phyloP scores from a whole-genome alignment of 805 yeast genomes.

The Candida caryicola region DNA sequence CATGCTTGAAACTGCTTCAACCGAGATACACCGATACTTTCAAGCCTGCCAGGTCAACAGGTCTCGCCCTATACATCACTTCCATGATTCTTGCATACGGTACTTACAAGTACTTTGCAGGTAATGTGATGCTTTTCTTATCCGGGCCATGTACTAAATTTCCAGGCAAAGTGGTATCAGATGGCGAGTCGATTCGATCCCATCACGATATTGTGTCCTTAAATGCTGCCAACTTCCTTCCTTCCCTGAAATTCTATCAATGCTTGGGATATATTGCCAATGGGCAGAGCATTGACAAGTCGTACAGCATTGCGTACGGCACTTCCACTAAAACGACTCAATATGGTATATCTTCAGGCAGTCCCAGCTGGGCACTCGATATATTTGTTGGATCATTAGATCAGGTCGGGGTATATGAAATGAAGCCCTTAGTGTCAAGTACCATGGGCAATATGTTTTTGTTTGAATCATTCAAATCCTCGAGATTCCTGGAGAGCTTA shows the following conservation, averaged over 20 bases:
- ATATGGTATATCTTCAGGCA: slow-evolving; percentile 11
- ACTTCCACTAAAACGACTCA: slow-evolving; percentile 23
- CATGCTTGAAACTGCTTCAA: slow-evolving; percentile 12
- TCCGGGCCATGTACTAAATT: slow-evolving; percentile 39
- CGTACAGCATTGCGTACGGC: slow-evolving; percentile 14
- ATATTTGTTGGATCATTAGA: slow-evolving; percentile 38
- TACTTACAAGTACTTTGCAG: slow-evolving; percentile 22
- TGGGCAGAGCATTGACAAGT: slow-evolving; percentile 23
- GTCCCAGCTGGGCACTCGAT: slow-evolving; percentile 29
- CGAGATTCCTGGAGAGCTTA: slow-evolving; percentile 17
- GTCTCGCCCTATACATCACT: slow-evolving; percentile 30
- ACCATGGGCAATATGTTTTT: slow-evolving; percentile 34
- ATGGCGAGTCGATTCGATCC: slow-evolving; percentile 22
- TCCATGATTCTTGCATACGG: slow-evolving; percentile 19
- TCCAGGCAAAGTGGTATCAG: slow-evolving; percentile 35
- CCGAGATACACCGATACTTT: slow-evolving; percentile 25
- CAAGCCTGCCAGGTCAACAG: slow-evolving; percentile 35
- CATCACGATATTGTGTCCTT: slow-evolving; percentile 35
- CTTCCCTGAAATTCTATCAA: slow-evolving; percentile 28
- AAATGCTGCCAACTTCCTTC: slow-evolving; percentile 22
- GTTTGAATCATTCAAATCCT: slow-evolving; percentile 26
- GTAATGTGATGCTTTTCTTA: slow-evolving; percentile 28
- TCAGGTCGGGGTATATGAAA: slow-evolving; percentile 43
- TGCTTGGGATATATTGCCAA: slow-evolving; percentile 26
- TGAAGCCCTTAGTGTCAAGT: slow-evolving; percentile 30